These are phyloP conservation scores for Herpotrichia juniperi DNA, from an alignment of 2,329 filamentous ascomycete species.

Conservation along the genomic window DNA sequence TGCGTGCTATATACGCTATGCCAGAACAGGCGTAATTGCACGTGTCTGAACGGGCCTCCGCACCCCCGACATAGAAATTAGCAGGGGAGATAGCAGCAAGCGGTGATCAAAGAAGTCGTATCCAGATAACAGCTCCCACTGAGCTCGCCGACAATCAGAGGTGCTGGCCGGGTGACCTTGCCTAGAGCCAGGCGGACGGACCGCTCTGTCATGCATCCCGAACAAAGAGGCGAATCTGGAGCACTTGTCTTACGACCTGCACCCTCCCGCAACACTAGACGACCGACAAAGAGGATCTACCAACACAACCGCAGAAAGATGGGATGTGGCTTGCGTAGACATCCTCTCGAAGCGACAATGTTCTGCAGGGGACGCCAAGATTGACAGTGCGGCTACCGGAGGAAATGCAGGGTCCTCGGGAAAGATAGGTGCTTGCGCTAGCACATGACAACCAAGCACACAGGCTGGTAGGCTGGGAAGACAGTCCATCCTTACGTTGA, in stretches of 20 bases:
- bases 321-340: slow-evolving; percentile 3
- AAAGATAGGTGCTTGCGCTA: slow-evolving; percentile 10
- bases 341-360: background rate
- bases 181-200: background rate
- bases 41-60: background rate
- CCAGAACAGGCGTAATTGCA: background rate
- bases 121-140: background rate
- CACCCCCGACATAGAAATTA: background rate
- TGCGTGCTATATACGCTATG: background rate
- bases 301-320: slow-evolving; percentile 11
- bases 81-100: background rate
- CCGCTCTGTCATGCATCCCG: background rate
- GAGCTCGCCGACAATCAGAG: background rate
- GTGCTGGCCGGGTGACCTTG: background rate
- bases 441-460: slow-evolving; percentile 7
- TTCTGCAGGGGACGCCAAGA: slow-evolving; percentile 13
- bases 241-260: background rate
- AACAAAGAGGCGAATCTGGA: slow-evolving; percentile 3
- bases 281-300: background rate
- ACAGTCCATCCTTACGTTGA: background rate
- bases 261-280: background rate
- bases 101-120: background rate
- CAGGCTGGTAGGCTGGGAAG: slow-evolving; percentile 1
- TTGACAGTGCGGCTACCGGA: slow-evolving; percentile 10
- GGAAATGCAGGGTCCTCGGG: slow-evolving; percentile 19